Conservation (phyloP, 2,329 filamentous ascomycete species). For the Geosmithia putterillii region DNA sequence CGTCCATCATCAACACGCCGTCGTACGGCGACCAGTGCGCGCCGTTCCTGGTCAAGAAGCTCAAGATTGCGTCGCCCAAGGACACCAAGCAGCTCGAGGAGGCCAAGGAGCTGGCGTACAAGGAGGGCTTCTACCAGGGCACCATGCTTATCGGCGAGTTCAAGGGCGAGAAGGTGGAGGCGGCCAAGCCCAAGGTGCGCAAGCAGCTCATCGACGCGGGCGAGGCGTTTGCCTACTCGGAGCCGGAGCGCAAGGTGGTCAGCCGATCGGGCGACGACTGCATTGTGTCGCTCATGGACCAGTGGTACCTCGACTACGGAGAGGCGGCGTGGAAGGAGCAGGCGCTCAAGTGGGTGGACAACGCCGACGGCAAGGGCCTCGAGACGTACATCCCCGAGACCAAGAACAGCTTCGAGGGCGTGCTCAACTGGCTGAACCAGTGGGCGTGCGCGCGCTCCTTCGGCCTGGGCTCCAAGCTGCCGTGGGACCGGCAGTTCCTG, state of each 20-base stretch:
- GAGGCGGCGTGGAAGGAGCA: conserved; percentile 75
- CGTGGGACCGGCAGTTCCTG: conserved; percentile 83
- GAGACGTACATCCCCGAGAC: conserved; percentile 74
- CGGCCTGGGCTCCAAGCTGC: conserved; percentile 84
- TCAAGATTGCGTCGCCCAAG: conserved; percentile 96
- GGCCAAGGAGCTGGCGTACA: conserved; percentile 94
- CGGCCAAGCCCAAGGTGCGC: conserved; percentile 75
- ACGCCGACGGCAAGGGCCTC: conserved; percentile 52
- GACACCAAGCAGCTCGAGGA: conserved; percentile 79
- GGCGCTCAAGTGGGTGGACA: conserved; percentile 60
- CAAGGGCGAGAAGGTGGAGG: conserved; percentile 75
- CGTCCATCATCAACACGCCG: conserved; percentile 82
- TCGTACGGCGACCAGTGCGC: conserved; percentile 78
- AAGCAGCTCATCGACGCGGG: conserved; percentile 64
- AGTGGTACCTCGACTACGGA: conserved; percentile 98
- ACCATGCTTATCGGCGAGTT: conserved; percentile 80
- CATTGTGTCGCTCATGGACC: conserved; percentile 83
- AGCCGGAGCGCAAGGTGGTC: conserved; percentile 82
- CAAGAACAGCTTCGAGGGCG: conserved; percentile 69
- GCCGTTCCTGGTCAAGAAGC: conserved; percentile 70
- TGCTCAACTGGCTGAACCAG: conserved; percentile 83
- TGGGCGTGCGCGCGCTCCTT: conserved; percentile 93
- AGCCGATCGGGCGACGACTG: conserved; percentile 87
- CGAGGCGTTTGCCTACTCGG: conserved; percentile 81
- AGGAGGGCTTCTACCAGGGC: conserved; percentile 94